These are phyloP conservation scores for Puccinia horiana DNA, from an alignment of 1,284 basidiomycete species.

Conservation along the genomic window DNA sequence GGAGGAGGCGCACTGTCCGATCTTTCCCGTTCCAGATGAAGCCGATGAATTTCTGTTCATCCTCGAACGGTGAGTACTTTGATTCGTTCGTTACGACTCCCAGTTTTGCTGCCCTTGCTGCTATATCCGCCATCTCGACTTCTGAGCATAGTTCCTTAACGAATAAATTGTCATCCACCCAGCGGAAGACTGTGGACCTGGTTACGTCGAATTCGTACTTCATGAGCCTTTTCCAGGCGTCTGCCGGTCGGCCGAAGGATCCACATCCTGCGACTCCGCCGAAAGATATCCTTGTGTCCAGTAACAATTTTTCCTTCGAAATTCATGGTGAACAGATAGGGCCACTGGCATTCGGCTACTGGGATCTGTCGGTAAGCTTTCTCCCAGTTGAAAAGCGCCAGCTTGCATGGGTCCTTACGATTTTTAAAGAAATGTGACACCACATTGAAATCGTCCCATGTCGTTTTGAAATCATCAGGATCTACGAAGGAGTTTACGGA, in stretches of 20 bases:
- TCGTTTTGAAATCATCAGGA: neutral
- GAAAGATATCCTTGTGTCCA: no score
- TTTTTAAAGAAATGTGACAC: neutral
- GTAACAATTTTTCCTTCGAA: neutral
- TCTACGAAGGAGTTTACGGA: neutral
- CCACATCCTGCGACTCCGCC: no score
- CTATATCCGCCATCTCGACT: neutral
- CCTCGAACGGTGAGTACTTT: neutral
- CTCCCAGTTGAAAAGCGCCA: neutral
- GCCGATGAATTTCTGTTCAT: slow-evolving; percentile 14
- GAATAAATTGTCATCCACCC: slow-evolving; percentile 26
- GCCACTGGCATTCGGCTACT: neutral
- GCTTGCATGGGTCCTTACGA: neutral
- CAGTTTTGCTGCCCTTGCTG: neutral
- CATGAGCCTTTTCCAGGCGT: slow-evolving; percentile 10
- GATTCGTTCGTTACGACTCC: neutral
- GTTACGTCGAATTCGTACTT: neutral
- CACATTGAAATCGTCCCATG: neutral
- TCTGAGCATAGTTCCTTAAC: neutral
- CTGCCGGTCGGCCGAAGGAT: slow-evolving; percentile 6
- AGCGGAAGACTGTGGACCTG: neutral
- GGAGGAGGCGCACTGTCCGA: neutral
- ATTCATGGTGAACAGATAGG: neutral
- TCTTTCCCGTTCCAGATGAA: slow-evolving; percentile 24
- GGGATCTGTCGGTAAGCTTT: neutral